Evolutionary conservation across 2,329 filamentous ascomycete species (phyloP).

Genomic region (Xylaria sp.): DNA sequence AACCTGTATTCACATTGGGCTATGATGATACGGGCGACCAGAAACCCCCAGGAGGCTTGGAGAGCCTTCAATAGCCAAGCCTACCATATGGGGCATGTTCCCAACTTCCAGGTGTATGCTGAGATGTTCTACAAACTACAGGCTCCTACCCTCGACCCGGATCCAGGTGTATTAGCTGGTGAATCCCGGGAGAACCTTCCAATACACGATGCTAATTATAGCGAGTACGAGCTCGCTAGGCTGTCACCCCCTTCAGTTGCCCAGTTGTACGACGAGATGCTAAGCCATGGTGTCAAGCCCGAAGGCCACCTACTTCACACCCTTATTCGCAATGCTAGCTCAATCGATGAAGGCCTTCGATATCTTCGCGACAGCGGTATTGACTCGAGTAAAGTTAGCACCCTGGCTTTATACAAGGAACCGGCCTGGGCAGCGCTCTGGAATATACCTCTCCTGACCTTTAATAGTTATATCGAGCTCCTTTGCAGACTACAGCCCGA

Average conservation of each 20-base stretch:
- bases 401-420: constrained; percentile 24
- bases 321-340: constrained; percentile 56
- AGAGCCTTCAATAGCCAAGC: constrained; percentile 30
- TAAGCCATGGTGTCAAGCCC: constrained; percentile 50
- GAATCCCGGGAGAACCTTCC: constrained; percentile 60
- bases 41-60: constrained; percentile 66
- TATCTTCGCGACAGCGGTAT: constrained; percentile 54
- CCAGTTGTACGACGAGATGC: constrained; percentile 64
- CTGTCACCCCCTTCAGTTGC: constrained; percentile 61
- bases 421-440: constrained; percentile 26
- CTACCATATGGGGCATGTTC: constrained; percentile 21
- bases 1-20: constrained; percentile 53
- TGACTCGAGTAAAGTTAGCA: constrained; percentile 20
- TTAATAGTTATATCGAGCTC: constrained; percentile 56
- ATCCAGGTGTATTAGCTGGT: constrained; percentile 53
- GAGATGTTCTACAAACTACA: constrained; percentile 64
- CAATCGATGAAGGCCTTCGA: constrained; percentile 48
- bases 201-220: constrained; percentile 60
- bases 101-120: constrained; percentile 56
- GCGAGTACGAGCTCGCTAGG: constrained; percentile 66
- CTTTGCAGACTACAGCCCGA: constrained; percentile 48
- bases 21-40: constrained; percentile 58
- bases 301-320: constrained; percentile 54
- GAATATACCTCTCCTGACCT: constrained; percentile 40
- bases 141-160: constrained; percentile 35